Base-by-base conservation (phyloP, 768 basidiomycete genomes). In the Arthromyces matolae region DNA sequence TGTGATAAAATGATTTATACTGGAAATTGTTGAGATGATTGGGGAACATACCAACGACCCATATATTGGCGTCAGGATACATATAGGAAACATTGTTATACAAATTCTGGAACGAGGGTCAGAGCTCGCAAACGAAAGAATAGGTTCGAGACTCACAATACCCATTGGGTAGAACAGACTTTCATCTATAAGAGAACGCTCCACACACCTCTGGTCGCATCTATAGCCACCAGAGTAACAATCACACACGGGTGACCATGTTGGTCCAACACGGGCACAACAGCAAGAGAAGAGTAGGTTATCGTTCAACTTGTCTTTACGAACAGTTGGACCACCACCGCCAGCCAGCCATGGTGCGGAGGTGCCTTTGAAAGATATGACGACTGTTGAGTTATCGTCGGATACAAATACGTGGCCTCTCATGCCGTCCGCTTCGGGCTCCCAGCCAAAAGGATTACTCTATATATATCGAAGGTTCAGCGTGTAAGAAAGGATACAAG, bases 251-350 rank as follows among this genome's bases (percentile, higher is more conserved):
- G 95, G 77, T 16, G 79, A 81, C 95, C 95, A 98, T 0, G 90
- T 90, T 44, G 92, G 89, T 27, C 89, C 91, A n/a, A 97, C 89
- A 6, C 88, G 78, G 2, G 93, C 94, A 59, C 95, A 98, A 65
- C 95, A 98, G 66, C 95, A 98, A 4, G 91, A 87, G 70, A 95
- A 95, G 27, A 98, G 69, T n/a, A 94, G 70, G 60, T 95, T 98
- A 59, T 97, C 94, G 67, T 98, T 98, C 49, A 85, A 66, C 68
- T 93, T 95, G 71, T 98, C 95, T 65, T 88, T 96, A 59, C 75
- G 77, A 32, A 80, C 76, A 8, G 94, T 96, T 10, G 89, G 84
- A 4, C 93, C 92, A 2, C 88, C 85, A 14, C 80, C 81, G 13
- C 77, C 77, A 0, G 71, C 71, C 7, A 89, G 75, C 59, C 84